These are phyloP conservation scores for Malus orientalis DNA, from an alignment of 306 rosid species.

Conservation along the genomic window DNA sequence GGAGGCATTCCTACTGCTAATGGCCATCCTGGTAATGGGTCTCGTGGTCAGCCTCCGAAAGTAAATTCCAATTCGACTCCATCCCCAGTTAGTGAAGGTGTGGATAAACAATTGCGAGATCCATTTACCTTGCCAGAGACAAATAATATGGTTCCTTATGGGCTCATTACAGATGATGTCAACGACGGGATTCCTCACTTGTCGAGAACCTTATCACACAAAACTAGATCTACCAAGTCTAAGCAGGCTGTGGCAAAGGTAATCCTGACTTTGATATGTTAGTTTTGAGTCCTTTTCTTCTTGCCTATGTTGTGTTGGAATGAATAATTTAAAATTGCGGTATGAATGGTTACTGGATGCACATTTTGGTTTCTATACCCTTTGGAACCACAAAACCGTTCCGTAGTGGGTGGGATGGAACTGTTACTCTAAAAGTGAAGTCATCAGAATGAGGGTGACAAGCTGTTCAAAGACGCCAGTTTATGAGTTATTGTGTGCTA, in stretches of 20 bases:
- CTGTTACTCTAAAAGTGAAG: neutral
- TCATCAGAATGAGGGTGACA: neutral
- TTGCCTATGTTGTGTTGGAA: neutral
- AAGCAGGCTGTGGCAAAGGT: conserved; percentile 79
- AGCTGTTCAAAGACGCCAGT: neutral
- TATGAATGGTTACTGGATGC: neutral
- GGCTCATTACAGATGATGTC: conserved; percentile 46
- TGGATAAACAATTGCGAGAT: conserved; percentile 51
- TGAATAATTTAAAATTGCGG: neutral
- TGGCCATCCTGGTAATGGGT: conserved; percentile 51
- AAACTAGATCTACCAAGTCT: conserved; percentile 66
- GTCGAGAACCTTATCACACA: conserved; percentile 59
- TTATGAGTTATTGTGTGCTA: neutral
- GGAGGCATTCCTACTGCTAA: conserved; percentile 49
- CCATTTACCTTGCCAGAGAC: conserved; percentile 50
- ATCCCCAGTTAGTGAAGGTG: conserved; percentile 36
- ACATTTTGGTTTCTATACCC: neutral
- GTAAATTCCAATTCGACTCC: conserved; percentile 30
- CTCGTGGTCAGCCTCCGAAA: conserved; percentile 37
- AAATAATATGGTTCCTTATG: conserved; percentile 40
- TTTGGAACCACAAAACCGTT: neutral
- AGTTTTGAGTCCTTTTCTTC: neutral
- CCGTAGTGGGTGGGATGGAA: neutral
- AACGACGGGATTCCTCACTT: conserved; percentile 87
- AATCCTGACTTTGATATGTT: conserved; percentile 14